Conservation (phyloP, 768 basidiomycete genomes). For the Lanmaoa rubissima region DNA sequence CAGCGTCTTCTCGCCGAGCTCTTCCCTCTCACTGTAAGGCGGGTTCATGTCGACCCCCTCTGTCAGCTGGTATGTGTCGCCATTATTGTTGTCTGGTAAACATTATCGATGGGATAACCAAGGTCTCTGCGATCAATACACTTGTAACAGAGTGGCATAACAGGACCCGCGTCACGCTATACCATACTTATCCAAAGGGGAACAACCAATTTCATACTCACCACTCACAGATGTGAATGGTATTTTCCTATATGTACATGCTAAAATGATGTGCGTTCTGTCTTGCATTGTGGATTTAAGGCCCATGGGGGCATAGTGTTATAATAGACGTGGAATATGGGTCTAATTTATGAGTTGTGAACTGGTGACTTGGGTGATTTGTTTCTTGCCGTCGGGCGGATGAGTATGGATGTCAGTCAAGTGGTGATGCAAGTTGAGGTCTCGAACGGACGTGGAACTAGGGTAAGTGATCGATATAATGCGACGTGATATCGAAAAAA, state of each 20-base stretch:
- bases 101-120: neutral
- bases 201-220: neutral
- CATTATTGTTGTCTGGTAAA: neutral
- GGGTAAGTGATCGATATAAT: constrained; percentile 67
- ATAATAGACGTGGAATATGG: constrained; percentile 25
- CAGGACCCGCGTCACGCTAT: neutral
- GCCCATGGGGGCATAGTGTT: constrained; percentile 11
- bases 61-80: constrained; percentile 16
- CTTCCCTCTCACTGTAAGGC: neutral
- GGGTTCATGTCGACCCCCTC: constrained; percentile 8
- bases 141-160: constrained; percentile 9
- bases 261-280: constrained; percentile 3
- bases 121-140: constrained; percentile 14
- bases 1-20: constrained; percentile 11
- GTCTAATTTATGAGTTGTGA: constrained; percentile 17
- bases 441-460: constrained; percentile 16
- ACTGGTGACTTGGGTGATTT: constrained; percentile 1
- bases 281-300: constrained; percentile 11
- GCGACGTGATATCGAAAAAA: constrained; percentile 76
- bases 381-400: constrained; percentile 4
- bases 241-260: neutral
- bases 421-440: neutral
- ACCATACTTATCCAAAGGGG: constrained; percentile 1
- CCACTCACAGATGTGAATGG: neutral
- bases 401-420: constrained; percentile 13